Percentiles rank a stretch among this genome's conserved stretches.
Evolutionary conservation across 257 asterid genomes (phyloP).

Genomic region (Nicotiana undulata): DNA sequence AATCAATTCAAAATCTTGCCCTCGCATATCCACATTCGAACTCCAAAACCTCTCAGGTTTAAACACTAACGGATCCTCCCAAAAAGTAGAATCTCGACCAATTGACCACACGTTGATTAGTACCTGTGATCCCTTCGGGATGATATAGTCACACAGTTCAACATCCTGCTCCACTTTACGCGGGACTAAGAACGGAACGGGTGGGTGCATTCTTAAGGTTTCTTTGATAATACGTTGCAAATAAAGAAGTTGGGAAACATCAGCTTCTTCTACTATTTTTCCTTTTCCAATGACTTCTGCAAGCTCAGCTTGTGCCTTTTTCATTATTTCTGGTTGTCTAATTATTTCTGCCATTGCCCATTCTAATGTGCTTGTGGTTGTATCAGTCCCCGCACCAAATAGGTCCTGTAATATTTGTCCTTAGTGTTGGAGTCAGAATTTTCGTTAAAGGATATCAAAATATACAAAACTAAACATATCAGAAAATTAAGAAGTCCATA

Average conservation of each 20-base stretch:
- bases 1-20: constrained; percentile 2
- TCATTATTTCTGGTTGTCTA: constrained; percentile 7
- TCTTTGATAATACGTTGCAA: constrained; percentile 23
- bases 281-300: constrained; percentile 10
- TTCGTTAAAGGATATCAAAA: no score
- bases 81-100: constrained; percentile 17
- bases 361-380: constrained; percentile 17
- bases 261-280: constrained; percentile 14
- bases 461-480: no score
- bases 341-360: constrained; percentile 25
- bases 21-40: neutral
- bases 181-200: constrained; percentile 17
- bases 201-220: constrained; percentile 25
- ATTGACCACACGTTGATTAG: constrained; percentile 25
- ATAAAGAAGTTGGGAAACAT: constrained; percentile 21
- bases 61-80: constrained; percentile 19
- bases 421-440: no score
- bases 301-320: constrained; percentile 20
- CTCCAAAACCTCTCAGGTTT: constrained; percentile 13
- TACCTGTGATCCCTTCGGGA: constrained; percentile 11
- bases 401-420: neutral
- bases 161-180: constrained; percentile 8
- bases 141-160: neutral
- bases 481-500: no score
- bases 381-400: constrained; percentile 23